phyloP scores from a whole-genome alignment of 345 rosid species.

The Rhodamnia argentea region DNA sequence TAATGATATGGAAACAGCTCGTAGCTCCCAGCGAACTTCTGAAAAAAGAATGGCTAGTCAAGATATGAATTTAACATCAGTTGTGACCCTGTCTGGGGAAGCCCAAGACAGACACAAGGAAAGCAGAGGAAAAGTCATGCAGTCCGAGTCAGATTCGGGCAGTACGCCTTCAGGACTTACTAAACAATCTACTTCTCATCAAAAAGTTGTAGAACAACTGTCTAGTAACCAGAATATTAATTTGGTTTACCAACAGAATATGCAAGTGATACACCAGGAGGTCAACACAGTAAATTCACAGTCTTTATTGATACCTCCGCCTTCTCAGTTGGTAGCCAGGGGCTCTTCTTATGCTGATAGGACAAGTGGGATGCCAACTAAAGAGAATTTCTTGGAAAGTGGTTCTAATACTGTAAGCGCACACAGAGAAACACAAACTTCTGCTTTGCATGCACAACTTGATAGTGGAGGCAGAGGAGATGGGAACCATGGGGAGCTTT shows the following conservation, averaged over 20 bases:
- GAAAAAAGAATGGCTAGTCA: slow-evolving; percentile 32
- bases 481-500: slow-evolving; percentile 17
- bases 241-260: slow-evolving; percentile 18
- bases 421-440: slow-evolving; percentile 19
- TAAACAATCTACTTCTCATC: slow-evolving; percentile 17
- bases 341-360: slow-evolving; percentile 15
- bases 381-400: slow-evolving; percentile 40
- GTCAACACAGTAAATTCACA: slow-evolving; percentile 31
- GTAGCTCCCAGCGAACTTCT: slow-evolving; percentile 26
- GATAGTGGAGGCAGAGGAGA: slow-evolving; percentile 15
- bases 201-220: slow-evolving; percentile 19
- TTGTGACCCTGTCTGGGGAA: slow-evolving; percentile 16
- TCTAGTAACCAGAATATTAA: slow-evolving; percentile 27
- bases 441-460: slow-evolving; percentile 9
- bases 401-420: slow-evolving; percentile 19
- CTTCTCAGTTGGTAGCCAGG: slow-evolving; percentile 39
- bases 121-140: slow-evolving; percentile 20
- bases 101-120: slow-evolving; percentile 11
- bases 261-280: slow-evolving; percentile 22
- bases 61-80: slow-evolving; percentile 20
- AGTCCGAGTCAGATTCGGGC: slow-evolving; percentile 17
- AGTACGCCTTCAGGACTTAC: slow-evolving; percentile 6
- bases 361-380: slow-evolving; percentile 12
- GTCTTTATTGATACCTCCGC: slow-evolving; percentile 38
- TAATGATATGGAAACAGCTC: slow-evolving; percentile 16